A percentile compares a stretch with the other conserved stretches of the same genome.
Conservation (phyloP, 1,139 yeast genomes). For the Waltiozyma sp. region DNA sequence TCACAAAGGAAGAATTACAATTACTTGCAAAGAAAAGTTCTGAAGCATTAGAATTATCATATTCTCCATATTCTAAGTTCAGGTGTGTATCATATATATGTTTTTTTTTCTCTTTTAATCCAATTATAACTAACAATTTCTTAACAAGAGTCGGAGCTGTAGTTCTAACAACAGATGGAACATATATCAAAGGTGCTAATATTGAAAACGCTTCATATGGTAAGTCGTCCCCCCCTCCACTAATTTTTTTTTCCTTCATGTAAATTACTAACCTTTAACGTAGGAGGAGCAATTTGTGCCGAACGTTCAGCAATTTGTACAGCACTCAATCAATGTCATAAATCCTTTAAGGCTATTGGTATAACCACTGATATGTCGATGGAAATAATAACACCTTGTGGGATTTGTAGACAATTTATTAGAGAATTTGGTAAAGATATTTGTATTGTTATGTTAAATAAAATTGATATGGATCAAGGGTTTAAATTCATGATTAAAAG, state of each 20-base stretch:
- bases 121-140: conserved; percentile 8
- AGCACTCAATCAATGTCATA: conserved; percentile 46
- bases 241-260: no score
- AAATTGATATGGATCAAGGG: conserved; percentile 25
- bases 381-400: conserved; percentile 72
- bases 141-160: conserved; percentile 69
- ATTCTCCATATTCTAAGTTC: conserved; percentile 78
- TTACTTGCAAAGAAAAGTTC: conserved; percentile 2
- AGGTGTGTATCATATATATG: no score
- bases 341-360: conserved; percentile 50
- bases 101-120: no score
- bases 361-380: conserved; percentile 53
- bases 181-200: conserved; percentile 62
- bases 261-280: no score
- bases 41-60: conserved; percentile 42
- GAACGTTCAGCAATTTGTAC: conserved; percentile 70
- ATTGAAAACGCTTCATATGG: conserved; percentile 91
- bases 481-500: conserved; percentile 28
- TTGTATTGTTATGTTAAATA: conserved; percentile 53
- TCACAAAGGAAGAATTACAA: no score
- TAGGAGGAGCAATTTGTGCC: conserved; percentile 71
- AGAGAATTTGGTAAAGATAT: conserved; percentile 54
- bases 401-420: conserved; percentile 83
- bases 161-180: conserved; percentile 41
- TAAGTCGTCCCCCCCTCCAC: no score